Evolutionary conservation across 2,329 filamentous ascomycete genomes (phyloP).

Genomic region (Apiospora koreana): DNA sequence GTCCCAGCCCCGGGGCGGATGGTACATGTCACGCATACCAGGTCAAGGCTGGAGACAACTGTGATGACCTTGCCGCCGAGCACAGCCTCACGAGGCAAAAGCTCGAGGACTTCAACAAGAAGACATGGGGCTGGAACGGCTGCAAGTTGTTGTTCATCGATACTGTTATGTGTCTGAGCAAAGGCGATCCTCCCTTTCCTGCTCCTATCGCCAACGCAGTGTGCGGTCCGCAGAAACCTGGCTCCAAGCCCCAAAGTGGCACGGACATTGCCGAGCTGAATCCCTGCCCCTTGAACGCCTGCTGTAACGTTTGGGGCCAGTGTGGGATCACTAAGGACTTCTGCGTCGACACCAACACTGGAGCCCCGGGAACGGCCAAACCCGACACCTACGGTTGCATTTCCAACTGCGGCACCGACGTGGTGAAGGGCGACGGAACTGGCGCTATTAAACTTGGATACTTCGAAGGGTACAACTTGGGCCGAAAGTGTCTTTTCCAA

Average conservation of each 20-base stretch:
- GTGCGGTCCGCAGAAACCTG: constrained; percentile 20
- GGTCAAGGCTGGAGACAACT: constrained; percentile 34
- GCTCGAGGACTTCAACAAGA: constrained; percentile 23
- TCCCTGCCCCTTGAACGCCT: constrained; percentile 22
- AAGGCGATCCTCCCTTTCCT: constrained; percentile 23
- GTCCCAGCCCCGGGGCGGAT: constrained; percentile 35
- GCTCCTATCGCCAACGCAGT: constrained; percentile 19
- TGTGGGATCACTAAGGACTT: constrained; percentile 18
- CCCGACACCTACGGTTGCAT: constrained; percentile 14
- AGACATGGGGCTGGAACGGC: constrained; percentile 25
- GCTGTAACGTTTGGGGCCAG: constrained; percentile 23
- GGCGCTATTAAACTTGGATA: constrained; percentile 16
- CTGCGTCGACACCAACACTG: constrained; percentile 14
- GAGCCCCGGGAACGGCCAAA: constrained; percentile 9
- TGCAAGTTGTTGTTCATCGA: constrained; percentile 17
- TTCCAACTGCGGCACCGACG: constrained; percentile 20
- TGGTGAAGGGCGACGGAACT: constrained; percentile 11
- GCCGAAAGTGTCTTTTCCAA: constrained; percentile 21
- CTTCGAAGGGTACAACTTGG: constrained; percentile 19
- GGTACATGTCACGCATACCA: constrained; percentile 37
- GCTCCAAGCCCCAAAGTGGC: constrained; percentile 9
- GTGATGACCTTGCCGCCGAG: constrained; percentile 29
- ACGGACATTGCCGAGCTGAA: constrained; percentile 16
- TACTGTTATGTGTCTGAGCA: constrained; percentile 26
- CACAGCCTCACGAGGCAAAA: constrained; percentile 20